Evolutionary conservation across 2,329 filamentous ascomycete species (phyloP), one percentile per base, ranked within the genome.

Genomic region (Microthyrium microscopicum): DNA sequence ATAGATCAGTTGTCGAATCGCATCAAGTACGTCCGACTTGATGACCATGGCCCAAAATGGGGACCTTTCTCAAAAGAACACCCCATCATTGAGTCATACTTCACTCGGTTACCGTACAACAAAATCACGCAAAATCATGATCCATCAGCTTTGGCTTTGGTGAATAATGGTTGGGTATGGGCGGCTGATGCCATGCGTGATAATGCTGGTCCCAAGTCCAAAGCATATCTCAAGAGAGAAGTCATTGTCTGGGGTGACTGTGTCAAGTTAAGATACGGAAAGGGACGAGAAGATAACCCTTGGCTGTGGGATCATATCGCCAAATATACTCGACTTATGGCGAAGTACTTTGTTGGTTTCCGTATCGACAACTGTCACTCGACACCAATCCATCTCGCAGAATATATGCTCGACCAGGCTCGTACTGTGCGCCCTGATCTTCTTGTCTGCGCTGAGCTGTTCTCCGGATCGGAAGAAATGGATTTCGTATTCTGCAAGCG

Each of bases 101-200:
- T 98, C 55, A 95, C 89, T 0, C 73, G 87, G 19, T 63, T 98
- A 26, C 81, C 85, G 1, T 52, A 68, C 20, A 93, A 92, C 45
- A 71, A 78, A 8, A 71, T 66, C 8, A 93, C 89, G 1, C 66
- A 73, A 40, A 75, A 81, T 47, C 77, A 91, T 47, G 74, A 74
- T 37, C 66, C 74, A 2, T 76, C 77, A 37, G 77, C 84, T 27
- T 65, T 92, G 29, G 81, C 82, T 3, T 60, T 98, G 33, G 85
- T 77, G 26, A 95, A 95, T 57, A 98, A 98, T 49, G 89, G 89
- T 27, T 98, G 89, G 89, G 85, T 98, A 6, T 98, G 89, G 89
- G 87, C 82, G 38, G 87, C 87, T 5, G 91, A 95, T 56, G 87
- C 89, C 2, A 69, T 95, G 55, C 68, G 82, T 27, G 89, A 98